phyloP scores from a whole-genome alignment of 179 eudicot species.

The Gypsophila paniculata region DNA sequence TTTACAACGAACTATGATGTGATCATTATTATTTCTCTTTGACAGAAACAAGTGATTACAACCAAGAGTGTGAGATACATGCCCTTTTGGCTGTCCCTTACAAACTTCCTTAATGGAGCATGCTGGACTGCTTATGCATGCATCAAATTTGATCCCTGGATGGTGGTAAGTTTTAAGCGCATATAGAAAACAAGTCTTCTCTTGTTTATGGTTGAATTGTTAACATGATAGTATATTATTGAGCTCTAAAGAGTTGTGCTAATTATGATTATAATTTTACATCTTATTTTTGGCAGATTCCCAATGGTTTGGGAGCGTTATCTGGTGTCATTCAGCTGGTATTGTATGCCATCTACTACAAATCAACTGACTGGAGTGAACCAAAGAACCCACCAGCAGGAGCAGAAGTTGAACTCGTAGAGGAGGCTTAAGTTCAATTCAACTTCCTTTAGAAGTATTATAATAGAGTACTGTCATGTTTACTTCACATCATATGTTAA shows the following conservation, averaged over 20 bases:
- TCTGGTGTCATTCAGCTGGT: constrained; percentile 18
- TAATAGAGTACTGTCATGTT: not conserved
- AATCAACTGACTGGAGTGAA: constrained; percentile 3
- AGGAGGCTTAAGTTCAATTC: too few relatives aligned
- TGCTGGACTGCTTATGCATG: constrained; percentile 8
- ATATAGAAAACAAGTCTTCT: too few relatives aligned
- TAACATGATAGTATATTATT: too few relatives aligned
- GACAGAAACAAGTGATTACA: constrained; percentile 42
- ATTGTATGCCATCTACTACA: not conserved
- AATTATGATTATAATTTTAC: not conserved
- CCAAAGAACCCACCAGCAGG: not conserved
- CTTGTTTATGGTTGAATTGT: too few relatives aligned
- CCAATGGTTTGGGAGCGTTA: constrained; percentile 30
- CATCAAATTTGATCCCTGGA: constrained; percentile 39
- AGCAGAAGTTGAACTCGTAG: not conserved
- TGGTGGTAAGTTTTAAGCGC: constrained; percentile 40
- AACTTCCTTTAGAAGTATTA: too few relatives aligned
- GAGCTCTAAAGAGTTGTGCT: not conserved
- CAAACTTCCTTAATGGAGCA: constrained; percentile 46
- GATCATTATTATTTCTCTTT: not conserved
- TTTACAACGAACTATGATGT: not conserved
- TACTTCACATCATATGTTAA: not conserved
- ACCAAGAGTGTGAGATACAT: constrained; percentile 65
- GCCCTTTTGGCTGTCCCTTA: constrained; percentile 51
- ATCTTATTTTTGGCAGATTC: constrained; percentile 18